Conservation (phyloP, 768 basidiomycete genomes). For the Phylloporus arenicola region DNA sequence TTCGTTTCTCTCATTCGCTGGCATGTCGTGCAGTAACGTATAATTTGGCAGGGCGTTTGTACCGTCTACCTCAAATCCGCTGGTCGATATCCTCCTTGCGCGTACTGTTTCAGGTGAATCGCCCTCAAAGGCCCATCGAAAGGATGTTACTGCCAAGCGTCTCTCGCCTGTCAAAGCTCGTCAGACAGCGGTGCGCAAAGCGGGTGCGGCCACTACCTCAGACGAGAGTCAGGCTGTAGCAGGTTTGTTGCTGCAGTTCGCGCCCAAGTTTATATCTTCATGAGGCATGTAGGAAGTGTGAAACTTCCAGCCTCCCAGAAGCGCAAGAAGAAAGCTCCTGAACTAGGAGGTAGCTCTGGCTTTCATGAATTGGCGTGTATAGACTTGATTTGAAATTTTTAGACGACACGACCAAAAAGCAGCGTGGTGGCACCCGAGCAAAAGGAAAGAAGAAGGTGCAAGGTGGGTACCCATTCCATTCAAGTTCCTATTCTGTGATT, state of each 20-base stretch:
- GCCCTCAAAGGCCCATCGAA: constrained; percentile 31
- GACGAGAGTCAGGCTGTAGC: constrained; percentile 1
- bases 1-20: not conserved
- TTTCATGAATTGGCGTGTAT: not conserved
- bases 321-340: constrained; percentile 5
- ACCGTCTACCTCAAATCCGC: constrained; percentile 44
- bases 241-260: constrained; percentile 8
- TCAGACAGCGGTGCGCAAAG: constrained; percentile 1
- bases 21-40: not conserved
- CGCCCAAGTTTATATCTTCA: not conserved
- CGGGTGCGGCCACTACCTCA: no score
- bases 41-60: constrained; percentile 43
- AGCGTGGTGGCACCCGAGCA: constrained; percentile 10
- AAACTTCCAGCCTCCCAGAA: constrained; percentile 7
- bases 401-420: constrained; percentile 1
- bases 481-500: not conserved
- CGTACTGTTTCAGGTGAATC: constrained; percentile 44
- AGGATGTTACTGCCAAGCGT: not conserved
- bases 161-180: not conserved
- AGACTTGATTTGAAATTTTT: not conserved
- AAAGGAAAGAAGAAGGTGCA: constrained; percentile 11
- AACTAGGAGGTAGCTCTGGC: constrained; percentile 1
- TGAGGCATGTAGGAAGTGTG: constrained; percentile 8
- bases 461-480: not conserved
- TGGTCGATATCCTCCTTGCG: constrained; percentile 50